These are phyloP conservation scores for Limnanthes douglasii DNA, from an alignment of 345 rosid genomes.

Conservation along the genomic window DNA sequence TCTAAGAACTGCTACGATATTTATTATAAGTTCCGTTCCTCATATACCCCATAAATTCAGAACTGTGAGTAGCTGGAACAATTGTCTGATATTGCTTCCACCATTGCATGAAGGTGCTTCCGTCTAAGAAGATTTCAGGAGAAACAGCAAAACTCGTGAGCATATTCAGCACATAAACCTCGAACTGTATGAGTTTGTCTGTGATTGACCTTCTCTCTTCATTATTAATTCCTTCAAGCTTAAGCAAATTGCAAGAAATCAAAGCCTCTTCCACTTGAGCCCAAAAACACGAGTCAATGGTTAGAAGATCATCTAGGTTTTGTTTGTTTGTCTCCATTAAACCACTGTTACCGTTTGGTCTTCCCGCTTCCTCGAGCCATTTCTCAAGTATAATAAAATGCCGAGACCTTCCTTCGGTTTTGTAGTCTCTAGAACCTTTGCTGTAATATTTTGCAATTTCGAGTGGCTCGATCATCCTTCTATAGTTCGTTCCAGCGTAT, in stretches of 20 bases:
- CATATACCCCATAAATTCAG: constrained; percentile 27
- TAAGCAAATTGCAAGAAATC: constrained; percentile 8
- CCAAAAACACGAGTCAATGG: constrained; percentile 77
- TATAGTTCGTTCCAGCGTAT: constrained; percentile 29
- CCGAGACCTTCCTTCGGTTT: constrained; percentile 18
- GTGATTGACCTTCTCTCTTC: constrained; percentile 1
- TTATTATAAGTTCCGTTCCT: constrained; percentile 6
- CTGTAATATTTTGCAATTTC: constrained; percentile 55
- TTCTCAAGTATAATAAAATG: constrained; percentile 37
- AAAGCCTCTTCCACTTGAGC: constrained; percentile 60
- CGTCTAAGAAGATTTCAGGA: constrained; percentile 45
- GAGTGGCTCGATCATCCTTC: constrained; percentile 69
- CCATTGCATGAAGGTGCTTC: constrained; percentile 62
- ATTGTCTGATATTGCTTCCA: constrained; percentile 31
- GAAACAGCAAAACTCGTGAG: constrained; percentile 29
- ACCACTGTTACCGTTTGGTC: background rate
- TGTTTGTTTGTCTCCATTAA: too few species aligned
- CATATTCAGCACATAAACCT: constrained; percentile 22
- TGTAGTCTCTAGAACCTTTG: constrained; percentile 14
- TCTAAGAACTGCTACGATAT: too few species aligned
- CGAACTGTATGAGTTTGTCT: constrained; percentile 14
- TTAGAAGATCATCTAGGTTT: constrained; percentile 16
- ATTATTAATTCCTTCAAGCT: constrained; percentile 1
- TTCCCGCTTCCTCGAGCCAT: constrained; percentile 17
- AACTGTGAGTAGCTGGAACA: constrained; percentile 5